Conservation (phyloP, 2,329 filamentous ascomycete species). For the Sordariomycetes sp. region DNA sequence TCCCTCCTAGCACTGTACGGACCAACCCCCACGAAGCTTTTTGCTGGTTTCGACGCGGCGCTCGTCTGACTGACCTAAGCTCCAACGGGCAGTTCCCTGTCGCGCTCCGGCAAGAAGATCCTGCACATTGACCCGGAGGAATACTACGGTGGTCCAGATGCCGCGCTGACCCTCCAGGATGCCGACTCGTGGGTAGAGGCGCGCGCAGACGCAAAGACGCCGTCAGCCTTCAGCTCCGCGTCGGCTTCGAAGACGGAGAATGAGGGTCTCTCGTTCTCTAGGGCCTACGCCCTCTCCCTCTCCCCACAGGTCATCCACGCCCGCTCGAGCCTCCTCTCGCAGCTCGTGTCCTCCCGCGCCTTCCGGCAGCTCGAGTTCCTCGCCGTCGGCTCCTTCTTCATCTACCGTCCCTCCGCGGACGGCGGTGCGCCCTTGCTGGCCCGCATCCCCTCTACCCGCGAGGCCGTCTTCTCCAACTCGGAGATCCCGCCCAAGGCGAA, state of each 20-base stretch:
- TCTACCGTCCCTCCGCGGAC: conserved; percentile 36
- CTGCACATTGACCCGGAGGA: conserved; percentile 79
- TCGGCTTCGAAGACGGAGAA: conserved; percentile 19
- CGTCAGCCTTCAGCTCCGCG: conserved; percentile 20
- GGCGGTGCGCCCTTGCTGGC: conserved; percentile 27
- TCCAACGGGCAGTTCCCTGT: conserved; percentile 56
- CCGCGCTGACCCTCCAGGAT: conserved; percentile 74
- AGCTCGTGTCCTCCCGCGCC: conserved; percentile 78
- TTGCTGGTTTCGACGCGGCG: not conserved
- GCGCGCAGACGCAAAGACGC: conserved; percentile 13
- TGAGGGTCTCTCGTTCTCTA: conserved; percentile 42
- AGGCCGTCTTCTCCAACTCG: conserved; percentile 78
- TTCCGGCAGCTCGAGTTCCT: conserved; percentile 88
- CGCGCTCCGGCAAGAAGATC: conserved; percentile 80
- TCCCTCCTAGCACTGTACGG: conserved; percentile 68
- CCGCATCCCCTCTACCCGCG: conserved; percentile 75
- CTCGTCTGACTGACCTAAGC: conserved; percentile 27
- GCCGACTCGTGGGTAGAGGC: conserved; percentile 51
- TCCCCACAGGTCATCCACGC: conserved; percentile 81
- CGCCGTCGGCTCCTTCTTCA: conserved; percentile 85
- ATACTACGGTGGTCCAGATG: conserved; percentile 80
- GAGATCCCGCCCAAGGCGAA: conserved; percentile 70
- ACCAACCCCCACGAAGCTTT: not conserved
- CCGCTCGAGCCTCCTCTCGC: conserved; percentile 61
- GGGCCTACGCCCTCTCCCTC: conserved; percentile 71